Conservation (phyloP, 1,139 yeast species). For the Diutina sp. region DNA sequence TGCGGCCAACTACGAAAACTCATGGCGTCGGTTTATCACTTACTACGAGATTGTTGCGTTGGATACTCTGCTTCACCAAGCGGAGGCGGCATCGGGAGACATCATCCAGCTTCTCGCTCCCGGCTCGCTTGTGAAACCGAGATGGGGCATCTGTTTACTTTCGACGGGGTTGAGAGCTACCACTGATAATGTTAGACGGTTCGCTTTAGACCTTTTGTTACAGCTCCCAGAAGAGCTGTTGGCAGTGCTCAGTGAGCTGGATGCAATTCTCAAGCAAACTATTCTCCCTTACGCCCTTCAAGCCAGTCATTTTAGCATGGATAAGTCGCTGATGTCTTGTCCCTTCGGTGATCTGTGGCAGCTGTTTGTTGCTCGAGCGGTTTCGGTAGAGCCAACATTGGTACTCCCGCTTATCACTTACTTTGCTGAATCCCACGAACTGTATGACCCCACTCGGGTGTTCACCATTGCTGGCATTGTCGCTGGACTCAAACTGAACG, state of each 20-base stretch:
- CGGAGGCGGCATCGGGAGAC: conserved; percentile 65
- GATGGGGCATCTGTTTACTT: conserved; percentile 64
- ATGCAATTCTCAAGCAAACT: conserved; percentile 33
- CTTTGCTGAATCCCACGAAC: conserved; percentile 31
- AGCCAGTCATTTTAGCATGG: conserved; percentile 45
- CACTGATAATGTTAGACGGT: conserved; percentile 68
- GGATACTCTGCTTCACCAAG: conserved; percentile 80
- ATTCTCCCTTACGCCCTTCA: conserved; percentile 54
- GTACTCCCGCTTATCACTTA: conserved; percentile 26
- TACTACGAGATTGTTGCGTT: conserved; percentile 71
- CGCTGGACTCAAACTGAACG: conserved; percentile 28
- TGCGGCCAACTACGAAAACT: conserved; percentile 21
- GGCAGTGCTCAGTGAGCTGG: conserved; percentile 34
- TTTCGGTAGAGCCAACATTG: conserved; percentile 4
- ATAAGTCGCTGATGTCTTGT: conserved; percentile 20
- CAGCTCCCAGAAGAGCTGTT: conserved; percentile 37
- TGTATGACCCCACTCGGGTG: conserved; percentile 65
- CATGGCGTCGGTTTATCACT: conserved; percentile 67
- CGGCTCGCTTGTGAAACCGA: conserved; percentile 39
- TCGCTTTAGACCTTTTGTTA: conserved; percentile 45
- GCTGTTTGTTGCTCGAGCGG: conserved; percentile 27
- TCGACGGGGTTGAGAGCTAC: conserved; percentile 70
- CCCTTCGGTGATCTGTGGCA: conserved; percentile 43
- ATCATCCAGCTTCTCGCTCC: conserved; percentile 44
- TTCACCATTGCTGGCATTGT: conserved; percentile 47